Base-by-base conservation (phyloP, 2,329 filamentous ascomycete genomes). In the Tolypocladium pustulatum region DNA sequence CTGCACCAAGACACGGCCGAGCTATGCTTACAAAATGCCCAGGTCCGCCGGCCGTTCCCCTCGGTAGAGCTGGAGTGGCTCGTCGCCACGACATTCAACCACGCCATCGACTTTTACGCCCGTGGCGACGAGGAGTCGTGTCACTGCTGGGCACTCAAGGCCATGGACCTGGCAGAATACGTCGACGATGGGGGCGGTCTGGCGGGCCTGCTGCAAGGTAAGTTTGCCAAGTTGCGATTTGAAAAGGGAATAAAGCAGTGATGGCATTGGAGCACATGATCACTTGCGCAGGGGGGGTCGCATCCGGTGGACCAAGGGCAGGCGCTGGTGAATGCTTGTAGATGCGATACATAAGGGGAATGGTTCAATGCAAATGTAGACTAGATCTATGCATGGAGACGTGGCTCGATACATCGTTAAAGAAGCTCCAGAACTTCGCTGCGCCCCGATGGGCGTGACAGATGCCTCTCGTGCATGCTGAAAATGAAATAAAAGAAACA, bases 51-150 rank as follows among this genome's bases (percentile, higher is more conserved):
- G 1, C 69, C 73, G 1, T 90, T 90, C 66, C 88, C 89, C 0
- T 65, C 74, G 0, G 78, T 81, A 4, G 90, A 94, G 67, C 72
- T 92, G 1, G 86, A 91, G 65, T 94, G 88, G 87, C 80, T 94
- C n/a, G 83, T 84, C 0, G 82, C 83, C 1, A 83, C 79, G 7
- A 75, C 82, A 0, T 91, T 88, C 70, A 92, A 92, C 64, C 84
- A 85, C 60, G 85, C 82, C 0, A 76, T 91, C 6, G 88, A 91
- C 65, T 77, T 82, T n/a, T 85, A 83, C 64, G 77, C 79, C 15
- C 74, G 73, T 1, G 76, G 78, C 1, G 78, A 87, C 30, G 79
- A 83, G 58, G 76, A 75, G 5, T 70, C 73, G 1, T 85, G 84
- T 54, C 80, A 77, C 61, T 68, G 71, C 40, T 91, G 88, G 88